Conservation (phyloP, 257 asterid species). For the Scutellaria minor region DNA sequence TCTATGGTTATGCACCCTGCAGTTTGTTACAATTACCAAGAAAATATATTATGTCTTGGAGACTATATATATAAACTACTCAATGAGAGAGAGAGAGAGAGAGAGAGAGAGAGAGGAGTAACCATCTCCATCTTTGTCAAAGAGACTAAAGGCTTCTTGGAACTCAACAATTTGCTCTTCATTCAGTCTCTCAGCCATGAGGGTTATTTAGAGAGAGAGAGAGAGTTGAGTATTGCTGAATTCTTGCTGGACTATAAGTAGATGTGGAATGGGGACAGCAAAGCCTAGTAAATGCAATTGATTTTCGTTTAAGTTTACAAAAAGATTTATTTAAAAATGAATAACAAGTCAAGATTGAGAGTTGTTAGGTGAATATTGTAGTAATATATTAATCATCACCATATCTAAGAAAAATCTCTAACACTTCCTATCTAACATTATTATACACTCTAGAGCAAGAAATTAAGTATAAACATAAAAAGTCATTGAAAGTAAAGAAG, state of each 20-base stretch:
- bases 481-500: no score
- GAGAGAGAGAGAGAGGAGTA: not conserved
- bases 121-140: conserved; percentile 61
- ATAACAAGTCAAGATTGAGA: conserved; percentile 31
- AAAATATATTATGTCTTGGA: not conserved
- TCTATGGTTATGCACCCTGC: conserved; percentile 54
- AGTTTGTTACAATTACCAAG: conserved; percentile 9
- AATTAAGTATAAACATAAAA: no score
- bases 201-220: conserved; percentile 8
- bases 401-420: conserved; percentile 23
- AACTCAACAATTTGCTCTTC: conserved; percentile 46
- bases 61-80: no score
- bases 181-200: conserved; percentile 42
- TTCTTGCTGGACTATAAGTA: conserved; percentile 59
- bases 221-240: conserved; percentile 49
- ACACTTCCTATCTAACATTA: no score
- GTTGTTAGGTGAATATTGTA: conserved; percentile 32
- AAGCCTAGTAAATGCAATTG: conserved; percentile 34
- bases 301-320: conserved; percentile 31
- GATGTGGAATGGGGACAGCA: conserved; percentile 37
- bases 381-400: conserved; percentile 10
- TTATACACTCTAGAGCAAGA: no score
- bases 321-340: not conserved
- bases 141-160: conserved; percentile 49
- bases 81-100: no score